Base-by-base conservation (phyloP, 345 rosid genomes). In the Citrus trifoliata region DNA sequence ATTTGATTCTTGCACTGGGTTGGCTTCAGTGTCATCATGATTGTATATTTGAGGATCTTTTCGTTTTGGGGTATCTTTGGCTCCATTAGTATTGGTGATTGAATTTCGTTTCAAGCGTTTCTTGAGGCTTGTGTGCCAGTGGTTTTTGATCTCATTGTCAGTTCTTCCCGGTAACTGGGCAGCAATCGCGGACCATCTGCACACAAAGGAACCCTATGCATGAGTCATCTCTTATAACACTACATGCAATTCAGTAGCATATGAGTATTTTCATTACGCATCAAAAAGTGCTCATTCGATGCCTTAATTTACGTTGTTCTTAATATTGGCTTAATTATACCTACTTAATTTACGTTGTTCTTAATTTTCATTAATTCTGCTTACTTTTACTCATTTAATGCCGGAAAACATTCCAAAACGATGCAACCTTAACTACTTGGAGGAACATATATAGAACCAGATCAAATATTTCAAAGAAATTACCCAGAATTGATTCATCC, bases 111-210 rank as follows among this genome's bases (percentile, higher is more conserved):
- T 70, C 35, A 62, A 14, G 19, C 84, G 86, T 73, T 87, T 90
- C 84, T 85, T 90, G 63, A 90, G 85, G 64, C 75, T 74, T 58
- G 93, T 83, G 81, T 90, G 93, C 93, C 93, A 90, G 67, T 88
- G 82, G 80, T 90, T 90, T 81, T 90, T 90, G 14, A 90, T 84
- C 71, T 88, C 93, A 42, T 86, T 88, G 81, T 88, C 93, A 1
- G 89, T 84, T 83, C 93, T 81, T 58, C 92, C 91, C 0, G 89
- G 93, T 71, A 90, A 83, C 67, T 87, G 46, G 6, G 92, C 83
- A 35, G 93, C 91, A 78, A 90, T 90, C 13, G 88, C 79, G 6
- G 93, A 84, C 93, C 91, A 90, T 80, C 91, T 88, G 85, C 65
- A 75, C 24, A 78, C 32, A 28, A 70, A 65, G n/a, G 18, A 69